Conservation (phyloP, 2,329 filamentous ascomycete genomes). For the Seiridium unicorne region DNA sequence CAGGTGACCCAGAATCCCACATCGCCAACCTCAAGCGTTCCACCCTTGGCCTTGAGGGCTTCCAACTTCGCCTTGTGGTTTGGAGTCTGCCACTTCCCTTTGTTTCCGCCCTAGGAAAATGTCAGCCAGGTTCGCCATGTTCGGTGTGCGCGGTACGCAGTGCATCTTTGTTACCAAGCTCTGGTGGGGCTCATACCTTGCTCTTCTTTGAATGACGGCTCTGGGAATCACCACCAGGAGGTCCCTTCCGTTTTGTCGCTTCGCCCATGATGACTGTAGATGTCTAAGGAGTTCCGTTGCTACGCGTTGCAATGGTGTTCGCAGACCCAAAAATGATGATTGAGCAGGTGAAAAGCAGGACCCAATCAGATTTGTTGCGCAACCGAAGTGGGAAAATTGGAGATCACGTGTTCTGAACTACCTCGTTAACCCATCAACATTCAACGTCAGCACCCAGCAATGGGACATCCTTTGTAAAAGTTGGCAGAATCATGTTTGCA, state of each 20-base stretch:
- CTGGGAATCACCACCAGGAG: conserved; percentile 20
- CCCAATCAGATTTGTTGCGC: neutral
- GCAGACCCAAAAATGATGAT: neutral
- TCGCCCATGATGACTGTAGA: conserved; percentile 25
- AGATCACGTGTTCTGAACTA: neutral
- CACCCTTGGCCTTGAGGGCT: conserved; percentile 36
- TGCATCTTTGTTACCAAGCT: neutral
- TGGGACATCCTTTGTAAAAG: too few species aligned
- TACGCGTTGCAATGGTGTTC: neutral
- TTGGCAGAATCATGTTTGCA: neutral
- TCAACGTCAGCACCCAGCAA: neutral
- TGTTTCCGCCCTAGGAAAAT: conserved; percentile 43
- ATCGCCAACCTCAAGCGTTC: conserved; percentile 63
- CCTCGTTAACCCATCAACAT: neutral
- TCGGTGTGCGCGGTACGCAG: neutral
- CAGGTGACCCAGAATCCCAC: conserved; percentile 78
- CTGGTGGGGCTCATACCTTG: conserved; percentile 26
- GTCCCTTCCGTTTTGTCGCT: conserved; percentile 32
- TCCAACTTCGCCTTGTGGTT: conserved; percentile 52
- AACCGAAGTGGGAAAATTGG: conserved; percentile 1
- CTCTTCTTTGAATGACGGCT: conserved; percentile 31
- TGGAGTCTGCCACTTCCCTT: conserved; percentile 61
- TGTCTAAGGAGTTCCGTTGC: neutral
- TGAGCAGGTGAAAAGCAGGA: neutral
- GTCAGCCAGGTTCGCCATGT: conserved; percentile 2